phyloP scores from a whole-genome alignment of 2,329 filamentous ascomycete species.

The Ilyonectria destructans region DNA sequence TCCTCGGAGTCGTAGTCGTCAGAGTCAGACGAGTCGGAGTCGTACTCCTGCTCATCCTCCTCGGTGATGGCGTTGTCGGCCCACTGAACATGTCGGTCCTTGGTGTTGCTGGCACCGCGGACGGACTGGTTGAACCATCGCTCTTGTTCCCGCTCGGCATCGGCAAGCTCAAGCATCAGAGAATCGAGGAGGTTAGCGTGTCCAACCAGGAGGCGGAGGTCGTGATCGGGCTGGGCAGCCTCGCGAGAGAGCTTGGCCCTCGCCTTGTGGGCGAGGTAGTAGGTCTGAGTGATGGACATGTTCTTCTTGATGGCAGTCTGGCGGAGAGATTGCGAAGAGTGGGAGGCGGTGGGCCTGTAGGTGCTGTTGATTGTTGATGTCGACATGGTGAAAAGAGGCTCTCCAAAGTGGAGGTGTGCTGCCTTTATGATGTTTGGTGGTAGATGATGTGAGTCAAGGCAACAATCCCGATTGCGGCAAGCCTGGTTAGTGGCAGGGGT shows the following conservation, averaged over 20 bases:
- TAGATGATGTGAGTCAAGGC: slow-evolving; percentile 49
- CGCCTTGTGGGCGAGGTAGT: slow-evolving; percentile 98
- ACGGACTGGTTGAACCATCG: slow-evolving; percentile 98
- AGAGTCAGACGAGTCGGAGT: slow-evolving; percentile 73
- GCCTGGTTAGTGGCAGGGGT: slow-evolving; percentile 51
- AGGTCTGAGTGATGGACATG: slow-evolving; percentile 98
- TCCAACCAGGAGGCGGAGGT: slow-evolving; percentile 94
- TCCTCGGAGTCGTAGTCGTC: slow-evolving; percentile 68
- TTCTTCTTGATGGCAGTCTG: slow-evolving; percentile 75
- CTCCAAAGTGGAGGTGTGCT: slow-evolving; percentile 35
- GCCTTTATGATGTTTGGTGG: slow-evolving; percentile 46
- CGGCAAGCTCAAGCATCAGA: slow-evolving; percentile 92
- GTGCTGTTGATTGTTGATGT: slow-evolving; percentile 46
- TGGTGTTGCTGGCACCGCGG: slow-evolving; percentile 76
- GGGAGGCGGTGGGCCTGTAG: slow-evolving; percentile 48
- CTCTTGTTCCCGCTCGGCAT: slow-evolving; percentile 96
- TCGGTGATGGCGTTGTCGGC: slow-evolving; percentile 83
- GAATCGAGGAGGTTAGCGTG: slow-evolving; percentile 98
- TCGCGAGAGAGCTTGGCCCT: slow-evolving; percentile 95
- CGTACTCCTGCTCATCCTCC: slow-evolving; percentile 80
- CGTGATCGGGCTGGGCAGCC: slow-evolving; percentile 91
- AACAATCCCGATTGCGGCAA: slow-evolving; percentile 51
- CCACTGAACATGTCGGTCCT: slow-evolving; percentile 88
- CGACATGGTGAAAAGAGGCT: slow-evolving; percentile 50
- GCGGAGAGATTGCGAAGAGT: slow-evolving; percentile 48